Evolutionary conservation across 2,329 filamentous ascomycete genomes (phyloP), one percentile per base, ranked within the genome.

Genomic region (Harringtonia lauricola): DNA sequence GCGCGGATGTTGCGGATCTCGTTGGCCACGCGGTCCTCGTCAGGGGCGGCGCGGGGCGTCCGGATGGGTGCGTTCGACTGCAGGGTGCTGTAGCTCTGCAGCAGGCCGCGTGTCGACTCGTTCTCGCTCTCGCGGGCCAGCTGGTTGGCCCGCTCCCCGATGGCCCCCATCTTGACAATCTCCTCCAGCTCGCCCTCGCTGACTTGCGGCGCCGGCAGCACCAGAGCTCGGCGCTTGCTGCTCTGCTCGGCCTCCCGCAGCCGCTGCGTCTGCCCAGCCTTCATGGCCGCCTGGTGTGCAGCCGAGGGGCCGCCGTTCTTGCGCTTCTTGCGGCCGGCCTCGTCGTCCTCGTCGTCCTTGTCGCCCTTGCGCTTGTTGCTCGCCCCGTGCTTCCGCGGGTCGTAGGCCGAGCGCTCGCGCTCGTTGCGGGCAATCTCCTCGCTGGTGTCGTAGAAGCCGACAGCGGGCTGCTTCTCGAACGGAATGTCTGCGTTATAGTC

Each of bases 401-500:
- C 92, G 52, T 95, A 95, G 43, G 81, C 78, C 46, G 85, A 80
- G 41, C 87, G 78, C 59, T 94, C 82, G 47, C 75, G 76, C 62
- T 98, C 90, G 61, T 98, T 98, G 52, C 71, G 73, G 5, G 68
- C 65, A 52, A 84, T 70, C 59, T 98, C 92, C 14, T 95, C 88
- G 4, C 70, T 71, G 0, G 92, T 98, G 59, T 98, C 90, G 65
- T 90, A 95, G 60, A 98, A 98, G 13, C 92, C 92, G 19, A 81
- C 69, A 0, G 84, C 83, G 0, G 92, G 82, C 51, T 86, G 85
- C 64, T 92, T 95, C 62, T 98, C 92, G 52, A 98, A 96, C 0
- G 92, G 92, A 51, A 98, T 94, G 55, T 98, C 92, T 55, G 92
- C 92, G 63, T 98, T 98, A 70, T 98, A 98, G 64, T 98, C 92